Evolutionary conservation across 2,329 filamentous ascomycete genomes (phyloP).

Genomic region (Cytospora paraplurivora): DNA sequence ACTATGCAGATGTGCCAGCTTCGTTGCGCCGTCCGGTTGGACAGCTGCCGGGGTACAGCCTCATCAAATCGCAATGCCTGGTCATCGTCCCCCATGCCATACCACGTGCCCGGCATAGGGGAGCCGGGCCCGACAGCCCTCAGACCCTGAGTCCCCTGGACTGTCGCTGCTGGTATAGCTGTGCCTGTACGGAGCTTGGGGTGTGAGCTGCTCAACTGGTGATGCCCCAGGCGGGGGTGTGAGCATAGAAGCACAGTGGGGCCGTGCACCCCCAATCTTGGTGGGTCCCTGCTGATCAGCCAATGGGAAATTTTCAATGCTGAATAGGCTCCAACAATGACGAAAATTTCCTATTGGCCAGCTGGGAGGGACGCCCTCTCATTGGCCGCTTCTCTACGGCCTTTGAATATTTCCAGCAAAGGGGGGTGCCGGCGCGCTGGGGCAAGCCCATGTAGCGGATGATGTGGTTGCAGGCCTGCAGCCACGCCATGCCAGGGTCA

Average conservation of each 20-base stretch:
- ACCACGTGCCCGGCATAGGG: not conserved
- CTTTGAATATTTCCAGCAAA: not conserved
- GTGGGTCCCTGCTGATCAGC: not conserved
- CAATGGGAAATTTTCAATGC: not conserved
- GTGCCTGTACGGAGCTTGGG: not conserved
- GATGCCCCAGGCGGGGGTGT: not conserved
- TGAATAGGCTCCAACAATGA: not conserved
- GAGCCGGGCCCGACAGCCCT: not conserved
- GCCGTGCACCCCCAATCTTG: not conserved
- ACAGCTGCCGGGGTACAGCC: not conserved
- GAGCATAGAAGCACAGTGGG: not conserved
- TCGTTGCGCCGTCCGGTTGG: not conserved
- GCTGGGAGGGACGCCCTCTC: not conserved
- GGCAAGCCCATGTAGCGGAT: not conserved
- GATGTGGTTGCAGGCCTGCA: not conserved
- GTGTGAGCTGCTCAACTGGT: not conserved
- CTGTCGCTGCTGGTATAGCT: no score
- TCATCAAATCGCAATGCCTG: not conserved
- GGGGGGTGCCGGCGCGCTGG: not conserved
- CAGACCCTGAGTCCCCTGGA: no score
- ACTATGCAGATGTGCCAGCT: not conserved
- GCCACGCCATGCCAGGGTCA: not conserved
- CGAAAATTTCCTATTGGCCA: constrained; percentile 2
- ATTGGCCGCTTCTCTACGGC: not conserved
- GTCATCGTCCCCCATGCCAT: not conserved